Base-by-base conservation (phyloP, 2,329 filamentous ascomycete genomes). In the Neonectria sp. region DNA sequence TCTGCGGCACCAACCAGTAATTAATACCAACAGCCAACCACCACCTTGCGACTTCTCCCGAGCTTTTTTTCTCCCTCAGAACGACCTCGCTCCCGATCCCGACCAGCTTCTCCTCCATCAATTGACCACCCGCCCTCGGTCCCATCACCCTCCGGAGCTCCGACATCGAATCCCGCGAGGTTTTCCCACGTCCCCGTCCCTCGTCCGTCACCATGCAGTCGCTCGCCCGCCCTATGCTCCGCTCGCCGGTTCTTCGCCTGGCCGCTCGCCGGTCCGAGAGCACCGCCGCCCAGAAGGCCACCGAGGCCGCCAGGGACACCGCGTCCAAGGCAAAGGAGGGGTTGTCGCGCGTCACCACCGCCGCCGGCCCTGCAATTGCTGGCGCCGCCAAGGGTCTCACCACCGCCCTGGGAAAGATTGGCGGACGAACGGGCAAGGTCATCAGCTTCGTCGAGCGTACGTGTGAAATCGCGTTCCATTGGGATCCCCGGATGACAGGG, bases 391-490 rank as follows among this genome's bases (percentile, higher is more conserved):
- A 90, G 79, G 88, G 90, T 63, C 83, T 92, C 73, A 84, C 86
- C 73, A 89, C 84, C 78, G 90, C 92, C 65, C 83, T 97, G 75
- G 86, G 90, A 81, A 92, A 90, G 84, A 88, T 95, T 80, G 95
- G 95, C 78, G 95, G 95, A 78, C 90, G 93, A 77, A 95, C 94
- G 69, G 95, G 94, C 77, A 90, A 88, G 82, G 79, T 95, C 74
- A 89, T 97, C 81, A 87, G 86, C 75, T 93, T 95, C 78, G 86
- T 96, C 78, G 93, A 98, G 88, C 92, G 96, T 98, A 89, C 85
- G 95, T 86, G 31, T 51, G 64, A 21, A 49, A 63, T 53, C 48
- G 13, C 27, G 45, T 29, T 33, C 40, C 3, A 43, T 25, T 43
- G 15, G 25, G 12, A n/a, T 25, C 21, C n/a, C 13, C 21, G 17